Conservation (phyloP, 805 yeast species). For the Teunomyces tritomae region DNA sequence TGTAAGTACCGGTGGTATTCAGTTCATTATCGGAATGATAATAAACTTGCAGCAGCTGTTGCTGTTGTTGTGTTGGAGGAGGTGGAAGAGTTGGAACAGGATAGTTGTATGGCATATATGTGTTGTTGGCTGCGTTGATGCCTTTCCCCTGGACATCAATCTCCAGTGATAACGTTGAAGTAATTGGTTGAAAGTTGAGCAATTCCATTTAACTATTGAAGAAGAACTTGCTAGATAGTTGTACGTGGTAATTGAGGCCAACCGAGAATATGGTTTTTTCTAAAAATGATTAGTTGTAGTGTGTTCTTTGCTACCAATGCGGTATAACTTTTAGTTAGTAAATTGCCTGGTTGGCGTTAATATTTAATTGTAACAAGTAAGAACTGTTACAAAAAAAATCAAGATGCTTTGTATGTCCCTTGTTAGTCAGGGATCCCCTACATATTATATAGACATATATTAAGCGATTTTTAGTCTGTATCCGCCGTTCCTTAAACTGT, state of each 20-base stretch:
- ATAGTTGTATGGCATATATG: conserved; percentile 2
- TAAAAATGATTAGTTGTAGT: neutral
- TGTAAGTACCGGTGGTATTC: conserved; percentile 2
- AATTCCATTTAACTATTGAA: conserved; percentile 2
- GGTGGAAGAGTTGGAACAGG: conserved; percentile 2
- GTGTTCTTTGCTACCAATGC: neutral
- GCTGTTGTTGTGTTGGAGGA: conserved; percentile 1
- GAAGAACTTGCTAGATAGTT: conserved; percentile 4
- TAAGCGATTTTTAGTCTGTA: conserved; percentile 3
- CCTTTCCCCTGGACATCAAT: neutral
- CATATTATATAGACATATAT: neutral
- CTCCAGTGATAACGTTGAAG: neutral
- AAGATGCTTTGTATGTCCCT: neutral
- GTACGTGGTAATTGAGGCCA: neutral
- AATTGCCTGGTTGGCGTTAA: neutral
- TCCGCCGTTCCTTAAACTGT: conserved; percentile 2
- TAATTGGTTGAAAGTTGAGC: neutral
- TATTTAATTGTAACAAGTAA: neutral
- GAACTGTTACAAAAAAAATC: neutral
- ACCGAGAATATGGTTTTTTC: neutral
- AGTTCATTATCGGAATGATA: conserved; percentile 9
- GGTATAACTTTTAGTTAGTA: neutral
- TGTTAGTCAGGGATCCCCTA: neutral
- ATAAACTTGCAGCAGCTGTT: conserved; percentile 3
- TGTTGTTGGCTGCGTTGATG: neutral